Conservation (phyloP, 148 eudicot genomes). For the Hydrangea macrophylla region DNA sequence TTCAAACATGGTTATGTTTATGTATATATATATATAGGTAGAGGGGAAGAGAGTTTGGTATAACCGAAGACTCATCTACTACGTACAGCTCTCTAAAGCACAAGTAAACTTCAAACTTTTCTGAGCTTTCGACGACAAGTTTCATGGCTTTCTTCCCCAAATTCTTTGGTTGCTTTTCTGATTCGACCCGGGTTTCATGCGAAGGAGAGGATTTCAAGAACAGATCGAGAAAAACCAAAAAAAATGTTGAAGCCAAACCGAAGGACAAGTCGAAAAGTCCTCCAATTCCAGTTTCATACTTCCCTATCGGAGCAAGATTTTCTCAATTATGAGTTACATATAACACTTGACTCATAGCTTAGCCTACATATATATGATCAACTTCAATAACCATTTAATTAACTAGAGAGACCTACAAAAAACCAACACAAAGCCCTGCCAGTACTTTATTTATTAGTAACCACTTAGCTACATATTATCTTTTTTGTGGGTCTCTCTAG, state of each 20-base stretch:
- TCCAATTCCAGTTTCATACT: constrained; percentile 7
- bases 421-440: no score
- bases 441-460: no score
- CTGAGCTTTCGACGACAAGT: neutral
- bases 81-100: neutral
- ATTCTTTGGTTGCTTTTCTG: neutral
- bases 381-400: no score
- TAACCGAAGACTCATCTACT: constrained; percentile 1
- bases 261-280: neutral
- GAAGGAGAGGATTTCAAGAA: neutral
- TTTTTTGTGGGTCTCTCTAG: no score
- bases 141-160: constrained; percentile 1
- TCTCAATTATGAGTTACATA: neutral
- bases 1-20: neutral
- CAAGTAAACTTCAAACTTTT: neutral
- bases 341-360: no score
- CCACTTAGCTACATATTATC: no score
- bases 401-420: no score
- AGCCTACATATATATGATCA: no score
- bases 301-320: constrained; percentile 4
- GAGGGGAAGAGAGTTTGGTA: neutral
- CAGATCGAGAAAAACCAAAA: neutral
- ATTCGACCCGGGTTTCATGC: neutral
- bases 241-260: neutral
- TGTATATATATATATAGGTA: neutral